Percentiles rank a stretch among this genome's conserved stretches.
Conservation (phyloP, 202 grass and related monocot species). For the Schoenoplectus tabernaemontani region DNA sequence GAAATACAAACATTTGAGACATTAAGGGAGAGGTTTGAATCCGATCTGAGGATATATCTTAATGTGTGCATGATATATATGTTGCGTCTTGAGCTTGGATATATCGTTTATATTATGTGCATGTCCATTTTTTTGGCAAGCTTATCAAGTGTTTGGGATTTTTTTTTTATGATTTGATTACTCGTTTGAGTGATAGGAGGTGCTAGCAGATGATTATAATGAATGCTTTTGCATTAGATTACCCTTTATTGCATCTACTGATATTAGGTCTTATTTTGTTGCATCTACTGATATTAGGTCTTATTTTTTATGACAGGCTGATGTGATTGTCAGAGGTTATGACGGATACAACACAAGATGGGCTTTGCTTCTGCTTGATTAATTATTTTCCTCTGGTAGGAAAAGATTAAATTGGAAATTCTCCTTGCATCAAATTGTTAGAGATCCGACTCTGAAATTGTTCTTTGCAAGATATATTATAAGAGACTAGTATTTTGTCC, state of each 20-base stretch:
- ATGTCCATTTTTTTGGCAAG: neutral
- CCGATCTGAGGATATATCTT: neutral
- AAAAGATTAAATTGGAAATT: neutral
- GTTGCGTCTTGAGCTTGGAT: neutral
- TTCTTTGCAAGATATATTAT: neutral
- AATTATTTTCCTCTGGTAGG: constrained; percentile 67
- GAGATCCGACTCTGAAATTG: neutral
- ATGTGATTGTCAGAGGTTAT: constrained; percentile 82
- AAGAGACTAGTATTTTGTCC: too few species aligned
- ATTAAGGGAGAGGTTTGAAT: neutral
- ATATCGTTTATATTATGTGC: neutral
- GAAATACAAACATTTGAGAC: neutral
- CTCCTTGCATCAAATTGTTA: neutral
- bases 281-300: neutral
- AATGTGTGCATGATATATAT: neutral
- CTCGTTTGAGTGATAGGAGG: neutral
- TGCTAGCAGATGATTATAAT: neutral
- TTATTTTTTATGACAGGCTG: constrained; percentile 37
- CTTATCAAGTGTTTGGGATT: neutral
- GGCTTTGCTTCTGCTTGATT: constrained; percentile 71
- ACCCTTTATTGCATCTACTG: neutral
- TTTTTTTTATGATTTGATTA: neutral
- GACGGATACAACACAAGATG: constrained; percentile 88
- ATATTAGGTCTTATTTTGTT: neutral
- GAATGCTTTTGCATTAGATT: neutral